Conservation (phyloP, 495 filamentous ascomycete genomes). For the Platismatia glauca region DNA sequence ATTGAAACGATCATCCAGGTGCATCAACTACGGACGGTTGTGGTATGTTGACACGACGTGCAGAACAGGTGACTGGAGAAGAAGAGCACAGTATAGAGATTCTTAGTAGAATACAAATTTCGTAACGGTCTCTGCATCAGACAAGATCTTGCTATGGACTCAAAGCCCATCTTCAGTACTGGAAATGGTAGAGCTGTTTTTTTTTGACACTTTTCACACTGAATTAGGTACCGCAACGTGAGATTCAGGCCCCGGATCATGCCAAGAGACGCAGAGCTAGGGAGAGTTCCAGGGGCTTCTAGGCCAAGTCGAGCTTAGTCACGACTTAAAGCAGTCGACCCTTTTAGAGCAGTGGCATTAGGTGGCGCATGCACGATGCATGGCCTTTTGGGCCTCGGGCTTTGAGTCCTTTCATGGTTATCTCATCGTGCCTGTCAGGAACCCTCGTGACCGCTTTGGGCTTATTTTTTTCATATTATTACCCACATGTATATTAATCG, state of each 20-base stretch:
- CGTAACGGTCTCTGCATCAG: not conserved
- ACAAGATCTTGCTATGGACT: not conserved
- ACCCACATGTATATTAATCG: too few species aligned
- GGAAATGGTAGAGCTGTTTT: too few species aligned
- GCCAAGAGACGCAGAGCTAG: not conserved
- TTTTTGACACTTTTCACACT: too few species aligned
- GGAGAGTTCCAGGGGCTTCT: not conserved
- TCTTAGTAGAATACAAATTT: conserved; percentile 1
- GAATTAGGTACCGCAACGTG: too few species aligned
- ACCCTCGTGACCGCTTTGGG: not conserved
- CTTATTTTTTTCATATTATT: not conserved
- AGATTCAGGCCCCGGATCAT: too few species aligned
- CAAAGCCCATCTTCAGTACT: too few species aligned
- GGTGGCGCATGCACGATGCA: not conserved
- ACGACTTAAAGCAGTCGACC: not conserved
- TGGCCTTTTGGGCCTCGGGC: too few species aligned
- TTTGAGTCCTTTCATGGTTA: too few species aligned
- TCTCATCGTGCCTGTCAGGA: not conserved
- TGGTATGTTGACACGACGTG: conserved; percentile 46
- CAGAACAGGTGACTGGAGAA: conserved; percentile 15
- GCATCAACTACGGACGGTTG: conserved; percentile 48
- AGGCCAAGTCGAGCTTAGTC: not conserved
- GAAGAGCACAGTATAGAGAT: not conserved
- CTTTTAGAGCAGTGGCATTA: not conserved
- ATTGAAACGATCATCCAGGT: conserved; percentile 15